phyloP scores from a whole-genome alignment of 2,329 filamentous ascomycete species.

The Colletotrichum phormii region DNA sequence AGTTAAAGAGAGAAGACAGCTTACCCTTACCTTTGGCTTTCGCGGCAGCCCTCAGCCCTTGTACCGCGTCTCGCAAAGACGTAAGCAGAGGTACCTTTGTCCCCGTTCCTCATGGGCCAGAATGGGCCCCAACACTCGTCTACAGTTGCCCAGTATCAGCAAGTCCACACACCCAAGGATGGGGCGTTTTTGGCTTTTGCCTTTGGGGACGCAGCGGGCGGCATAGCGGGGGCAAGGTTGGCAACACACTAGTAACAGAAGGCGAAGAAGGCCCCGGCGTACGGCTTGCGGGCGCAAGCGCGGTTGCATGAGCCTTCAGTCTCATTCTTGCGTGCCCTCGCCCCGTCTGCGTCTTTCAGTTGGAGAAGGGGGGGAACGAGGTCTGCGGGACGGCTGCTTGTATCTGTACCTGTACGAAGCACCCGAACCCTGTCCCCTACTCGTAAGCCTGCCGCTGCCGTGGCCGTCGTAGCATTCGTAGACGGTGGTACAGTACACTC shows the following conservation, averaged over 20 bases:
- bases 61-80: background rate
- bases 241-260: slow-evolving; percentile 23
- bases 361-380: background rate
- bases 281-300: slow-evolving; percentile 28
- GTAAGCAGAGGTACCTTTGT: slow-evolving; percentile 5
- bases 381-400: background rate
- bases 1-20: slow-evolving; percentile 29
- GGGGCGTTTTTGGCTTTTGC: slow-evolving; percentile 34
- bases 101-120: background rate
- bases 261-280: slow-evolving; percentile 23
- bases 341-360: background rate
- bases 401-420: slow-evolving; percentile 5
- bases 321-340: slow-evolving; percentile 25
- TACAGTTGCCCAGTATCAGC: slow-evolving; percentile 17
- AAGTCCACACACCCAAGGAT: slow-evolving; percentile 16
- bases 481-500: too few species aligned
- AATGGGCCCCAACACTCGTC: slow-evolving; percentile 2
- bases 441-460: background rate
- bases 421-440: background rate
- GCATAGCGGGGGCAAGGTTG: slow-evolving; percentile 33
- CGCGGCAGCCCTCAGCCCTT: background rate
- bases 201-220: slow-evolving; percentile 33
- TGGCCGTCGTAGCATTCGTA: background rate
- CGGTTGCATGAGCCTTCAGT: slow-evolving; percentile 32
- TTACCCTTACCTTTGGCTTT: slow-evolving; percentile 23